Base-by-base conservation (phyloP, 495 filamentous ascomycete species). In the Friedmanniomyces simplex region DNA sequence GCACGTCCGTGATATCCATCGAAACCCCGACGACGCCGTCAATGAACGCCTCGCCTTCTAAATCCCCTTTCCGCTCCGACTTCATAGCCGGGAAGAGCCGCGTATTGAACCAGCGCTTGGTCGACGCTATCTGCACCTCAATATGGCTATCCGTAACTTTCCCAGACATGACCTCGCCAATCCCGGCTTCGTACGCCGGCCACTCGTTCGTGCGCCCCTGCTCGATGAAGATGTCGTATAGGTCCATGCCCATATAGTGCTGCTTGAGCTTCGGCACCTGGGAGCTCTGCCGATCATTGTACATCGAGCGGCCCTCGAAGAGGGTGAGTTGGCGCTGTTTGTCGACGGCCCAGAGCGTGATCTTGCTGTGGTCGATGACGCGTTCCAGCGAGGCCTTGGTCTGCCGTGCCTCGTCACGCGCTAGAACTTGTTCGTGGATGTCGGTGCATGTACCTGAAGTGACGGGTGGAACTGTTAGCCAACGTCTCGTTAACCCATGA, bases 361-460 rank as follows among this genome's bases (percentile, higher is more conserved):
- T 80, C 45, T 78, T 73, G 1, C 84, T 79, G 58, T 86, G 80
- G 21, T 80, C 75, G 54, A 88, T 79, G n/a, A 88, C 84, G 45
- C 78, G 80, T 1, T 80, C 71, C 14, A 89, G 75, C 63, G 85
- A 80, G 59, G 80, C 75, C 20, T 78, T 73, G n/a, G 74, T 80
- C 51, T 76, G 72, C 58, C 74, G 79, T 13, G 82, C 83, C 18
- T 74, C 72, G 36, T 80, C 73, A 51, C 83, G 76, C 0, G 80
- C 72, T 63, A 83, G 75, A 5, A 86, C 79, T 18, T 79, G 71
- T 46, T 85, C 80, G 62, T 85, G 78, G 25, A 86, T 81, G 48
- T 87, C 82, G 10, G 82, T 85, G 63, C 79, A 83, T n/a, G 82
- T 73, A 61, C 83, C n/a, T n/a, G n/a, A n/a, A n/a, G n/a, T n/a